Conservation (phyloP, 2,329 filamentous ascomycete species). For the Clonostachys sp. region DNA sequence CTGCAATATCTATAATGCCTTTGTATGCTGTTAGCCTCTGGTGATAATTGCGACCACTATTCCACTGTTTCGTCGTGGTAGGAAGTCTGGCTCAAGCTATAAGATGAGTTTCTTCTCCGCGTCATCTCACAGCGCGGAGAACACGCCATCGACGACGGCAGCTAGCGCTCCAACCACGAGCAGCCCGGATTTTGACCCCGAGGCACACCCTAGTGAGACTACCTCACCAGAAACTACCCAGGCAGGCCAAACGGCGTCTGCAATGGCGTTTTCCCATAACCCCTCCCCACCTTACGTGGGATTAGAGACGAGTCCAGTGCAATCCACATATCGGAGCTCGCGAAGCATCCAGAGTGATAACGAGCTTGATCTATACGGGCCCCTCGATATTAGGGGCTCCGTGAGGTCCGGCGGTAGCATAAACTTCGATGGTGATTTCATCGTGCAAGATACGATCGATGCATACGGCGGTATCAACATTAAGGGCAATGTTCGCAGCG, state of each 20-base stretch:
- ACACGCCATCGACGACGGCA: too few relatives aligned
- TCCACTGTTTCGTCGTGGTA: neutral
- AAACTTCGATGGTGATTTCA: slow-evolving; percentile 35
- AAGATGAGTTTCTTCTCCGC: slow-evolving; percentile 1
- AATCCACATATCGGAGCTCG: slow-evolving; percentile 17
- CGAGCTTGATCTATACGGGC: slow-evolving; percentile 32
- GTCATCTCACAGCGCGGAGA: neutral
- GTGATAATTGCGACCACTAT: neutral
- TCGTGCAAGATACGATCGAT: slow-evolving; percentile 37
- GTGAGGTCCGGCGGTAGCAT: slow-evolving; percentile 40
- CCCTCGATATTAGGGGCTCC: slow-evolving; percentile 40
- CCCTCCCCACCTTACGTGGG: too few relatives aligned
- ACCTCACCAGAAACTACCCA: neutral
- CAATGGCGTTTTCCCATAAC: too few relatives aligned
- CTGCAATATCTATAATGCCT: neutral
- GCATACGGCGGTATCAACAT: slow-evolving; percentile 38
- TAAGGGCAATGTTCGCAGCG: slow-evolving; percentile 34
- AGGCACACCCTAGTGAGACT: neutral
- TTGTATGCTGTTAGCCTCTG: neutral
- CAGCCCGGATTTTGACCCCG: neutral
- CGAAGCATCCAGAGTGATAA: slow-evolving; percentile 36
- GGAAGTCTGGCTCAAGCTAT: neutral
- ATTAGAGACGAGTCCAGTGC: neutral
- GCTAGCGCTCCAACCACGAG: too few relatives aligned
- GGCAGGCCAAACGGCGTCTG: slow-evolving; percentile 2